These are phyloP conservation scores for Pisolithus albus DNA, from an alignment of 768 basidiomycete species.

Conservation along the genomic window DNA sequence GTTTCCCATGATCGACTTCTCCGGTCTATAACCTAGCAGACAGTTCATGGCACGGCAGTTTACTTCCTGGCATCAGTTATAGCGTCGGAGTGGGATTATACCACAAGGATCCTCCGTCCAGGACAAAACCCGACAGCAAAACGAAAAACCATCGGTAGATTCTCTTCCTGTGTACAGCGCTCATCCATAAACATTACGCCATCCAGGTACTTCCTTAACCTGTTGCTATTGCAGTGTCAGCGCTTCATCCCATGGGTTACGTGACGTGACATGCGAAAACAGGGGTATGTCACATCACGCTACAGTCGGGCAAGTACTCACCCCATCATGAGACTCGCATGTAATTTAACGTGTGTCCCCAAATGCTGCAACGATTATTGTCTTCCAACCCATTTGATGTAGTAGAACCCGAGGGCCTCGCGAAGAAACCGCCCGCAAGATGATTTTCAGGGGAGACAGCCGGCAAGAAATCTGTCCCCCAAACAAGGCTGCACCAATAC, in stretches of 20 bases:
- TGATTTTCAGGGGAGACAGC: background rate
- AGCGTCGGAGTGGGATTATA: too few relatives aligned
- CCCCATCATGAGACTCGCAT: slow-evolving; percentile 6
- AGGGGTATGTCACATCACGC: slow-evolving; percentile 7
- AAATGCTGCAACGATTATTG: background rate
- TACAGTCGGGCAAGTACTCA: slow-evolving; percentile 7
- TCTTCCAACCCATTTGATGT: background rate
- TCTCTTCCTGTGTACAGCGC: background rate
- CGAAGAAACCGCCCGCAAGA: background rate
- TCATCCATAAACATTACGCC: background rate
- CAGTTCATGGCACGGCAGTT: too few relatives aligned
- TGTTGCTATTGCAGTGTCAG: background rate
- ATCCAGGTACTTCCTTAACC: background rate
- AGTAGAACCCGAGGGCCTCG: slow-evolving; percentile 1
- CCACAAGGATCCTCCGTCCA: too few relatives aligned
- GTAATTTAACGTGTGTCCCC: slow-evolving; percentile 7
- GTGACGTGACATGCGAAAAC: slow-evolving; percentile 1
- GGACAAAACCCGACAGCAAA: too few relatives aligned
- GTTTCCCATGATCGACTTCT: too few relatives aligned
- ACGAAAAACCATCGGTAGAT: too few relatives aligned
- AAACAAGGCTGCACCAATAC: background rate
- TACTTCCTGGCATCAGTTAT: too few relatives aligned
- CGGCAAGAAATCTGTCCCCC: background rate
- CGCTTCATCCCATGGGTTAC: background rate
- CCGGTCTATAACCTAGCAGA: too few relatives aligned